These are phyloP conservation scores for Metroxylon sagu DNA, from an alignment of 176 grass and related monocot genomes.

Conservation along the genomic window DNA sequence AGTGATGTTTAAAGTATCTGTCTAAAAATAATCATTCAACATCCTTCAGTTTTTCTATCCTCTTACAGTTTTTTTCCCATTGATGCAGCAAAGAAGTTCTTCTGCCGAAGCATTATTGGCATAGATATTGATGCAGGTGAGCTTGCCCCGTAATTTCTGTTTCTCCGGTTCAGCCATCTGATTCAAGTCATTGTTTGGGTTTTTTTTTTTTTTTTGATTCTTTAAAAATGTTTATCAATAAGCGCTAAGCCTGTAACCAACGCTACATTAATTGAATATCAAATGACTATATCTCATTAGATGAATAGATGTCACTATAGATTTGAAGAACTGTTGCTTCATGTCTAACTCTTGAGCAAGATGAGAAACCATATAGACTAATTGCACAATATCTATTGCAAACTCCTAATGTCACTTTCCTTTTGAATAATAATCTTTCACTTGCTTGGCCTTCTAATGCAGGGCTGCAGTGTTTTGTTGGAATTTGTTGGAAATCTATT, in stretches of 20 bases:
- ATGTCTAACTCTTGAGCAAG: too few relatives aligned
- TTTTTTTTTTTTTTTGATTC: too few relatives aligned
- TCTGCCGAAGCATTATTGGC: constrained; percentile 74
- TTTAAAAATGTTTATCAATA: too few relatives aligned
- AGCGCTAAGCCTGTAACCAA: too few relatives aligned
- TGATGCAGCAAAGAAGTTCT: constrained; percentile 71
- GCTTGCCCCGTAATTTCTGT: background rate
- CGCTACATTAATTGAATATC: too few relatives aligned
- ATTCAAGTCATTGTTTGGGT: too few relatives aligned
- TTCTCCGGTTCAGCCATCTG: too few relatives aligned
- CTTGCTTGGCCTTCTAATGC: constrained; percentile 10
- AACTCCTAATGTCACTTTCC: constrained; percentile 6
- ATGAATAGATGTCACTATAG: too few relatives aligned
- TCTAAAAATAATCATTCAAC: background rate
- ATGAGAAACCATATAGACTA: too few relatives aligned
- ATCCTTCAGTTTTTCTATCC: constrained; percentile 6
- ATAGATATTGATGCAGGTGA: constrained; percentile 86
- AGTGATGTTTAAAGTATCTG: too few relatives aligned
- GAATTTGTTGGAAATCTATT: constrained; percentile 5
- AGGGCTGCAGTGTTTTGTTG: constrained; percentile 8
- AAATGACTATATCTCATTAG: too few relatives aligned
- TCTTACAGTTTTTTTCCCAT: constrained; percentile 6
- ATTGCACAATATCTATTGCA: background rate
- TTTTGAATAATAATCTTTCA: constrained; percentile 8
- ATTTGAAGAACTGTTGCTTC: too few relatives aligned